Base-by-base conservation (phyloP, 2,329 filamentous ascomycete genomes). In the Golovinomyces cichoracearum region DNA sequence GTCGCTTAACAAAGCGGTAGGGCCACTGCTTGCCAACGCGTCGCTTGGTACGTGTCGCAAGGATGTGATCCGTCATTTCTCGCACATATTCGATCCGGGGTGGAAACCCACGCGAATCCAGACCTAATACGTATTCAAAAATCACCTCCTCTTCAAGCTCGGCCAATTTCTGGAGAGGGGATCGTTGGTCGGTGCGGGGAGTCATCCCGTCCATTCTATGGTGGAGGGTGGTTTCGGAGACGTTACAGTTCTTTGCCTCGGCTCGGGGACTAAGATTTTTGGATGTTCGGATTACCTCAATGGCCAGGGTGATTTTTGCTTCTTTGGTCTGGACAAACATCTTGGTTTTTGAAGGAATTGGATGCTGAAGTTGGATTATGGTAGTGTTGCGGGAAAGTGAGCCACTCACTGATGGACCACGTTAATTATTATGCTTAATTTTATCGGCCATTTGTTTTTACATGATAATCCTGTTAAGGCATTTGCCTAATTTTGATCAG, bases 1-100 rank as follows among this genome's bases (percentile, higher is more conserved):
- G 46, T 31, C 49, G 27, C 45, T 51, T 27, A 48, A 54, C 29
- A 26, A 54, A 54, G 40, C 49, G 31, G 48, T 51, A 22, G 0
- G 40, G 42, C 48, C 27, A 52, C 23, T 19, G 25, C 46, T 50
- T 54, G 17, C 49, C 35, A 21, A 54, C 48, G 37, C 35, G 47
- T 50, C 10, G 2, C 26, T 9, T 33, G 27, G 25, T 23, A 5
- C 40, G 47, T 10, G 33, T 45, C 47, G 50, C 25, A 6, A 49
- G 47, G 15, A 52, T 44, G 47, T 47, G 35, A 52, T 56, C 47
- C 1, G 52, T 53, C 40, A 56, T 57, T 51, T 52, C 52, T 52
- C 48, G 35, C 9, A 57, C 50, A 50, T 47, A 26, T 50, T 45
- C 44, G 17, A 52, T 33, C 26, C 48, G 22, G 27, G 53, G 50